Evolutionary conservation across 306 rosid species (phyloP).

Genomic region (Cotoneaster glaucophyllus): DNA sequence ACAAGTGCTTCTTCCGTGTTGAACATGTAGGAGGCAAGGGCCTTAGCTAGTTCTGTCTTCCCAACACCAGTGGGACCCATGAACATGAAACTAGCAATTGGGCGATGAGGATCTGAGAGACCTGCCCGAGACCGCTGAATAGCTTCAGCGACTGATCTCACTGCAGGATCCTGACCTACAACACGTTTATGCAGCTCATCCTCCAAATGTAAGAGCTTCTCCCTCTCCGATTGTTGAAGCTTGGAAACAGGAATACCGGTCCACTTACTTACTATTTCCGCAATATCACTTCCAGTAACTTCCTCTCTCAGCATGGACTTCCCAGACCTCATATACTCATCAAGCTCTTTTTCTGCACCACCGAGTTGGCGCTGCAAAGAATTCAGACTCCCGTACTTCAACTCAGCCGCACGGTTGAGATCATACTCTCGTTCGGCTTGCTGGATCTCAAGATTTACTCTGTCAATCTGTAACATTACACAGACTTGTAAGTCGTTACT

Average conservation of each 20-base stretch:
- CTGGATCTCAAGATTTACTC: constrained; percentile 90
- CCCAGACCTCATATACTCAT: constrained; percentile 82
- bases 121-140: constrained; percentile 97
- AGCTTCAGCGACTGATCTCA: constrained; percentile 85
- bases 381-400: constrained; percentile 90
- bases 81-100: constrained; percentile 98
- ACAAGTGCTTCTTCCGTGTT: constrained; percentile 98
- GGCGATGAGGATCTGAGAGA: constrained; percentile 93
- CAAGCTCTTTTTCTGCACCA: constrained; percentile 73
- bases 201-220: constrained; percentile 76
- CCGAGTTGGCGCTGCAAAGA: constrained; percentile 85
- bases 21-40: constrained; percentile 88
- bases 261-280: constrained; percentile 99
- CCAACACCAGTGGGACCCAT: constrained; percentile 99
- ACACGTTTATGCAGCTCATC: constrained; percentile 97
- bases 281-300: constrained; percentile 79
- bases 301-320: constrained; percentile 98
- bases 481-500: not conserved
- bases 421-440: constrained; percentile 97
- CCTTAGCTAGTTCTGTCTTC: constrained; percentile 94
- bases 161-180: constrained; percentile 96
- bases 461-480: constrained; percentile 63
- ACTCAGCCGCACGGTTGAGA: constrained; percentile 94
- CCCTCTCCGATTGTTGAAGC: constrained; percentile 90
- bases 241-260: constrained; percentile 95